Conservation (phyloP, 495 filamentous ascomycete genomes). For the Penicillium paradoxum region DNA sequence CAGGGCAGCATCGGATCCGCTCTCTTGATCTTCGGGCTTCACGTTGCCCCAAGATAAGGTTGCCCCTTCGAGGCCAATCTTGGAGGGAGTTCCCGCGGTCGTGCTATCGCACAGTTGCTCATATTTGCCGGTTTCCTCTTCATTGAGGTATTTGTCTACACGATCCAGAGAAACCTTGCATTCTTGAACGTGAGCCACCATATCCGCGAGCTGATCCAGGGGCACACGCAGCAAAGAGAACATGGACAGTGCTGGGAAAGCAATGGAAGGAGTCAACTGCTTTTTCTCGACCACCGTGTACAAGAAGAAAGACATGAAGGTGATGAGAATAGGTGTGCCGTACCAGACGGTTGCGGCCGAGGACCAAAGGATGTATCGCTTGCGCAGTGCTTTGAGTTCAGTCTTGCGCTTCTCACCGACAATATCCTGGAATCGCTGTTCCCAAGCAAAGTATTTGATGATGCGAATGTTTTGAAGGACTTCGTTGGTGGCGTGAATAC, state of each 20-base stretch:
- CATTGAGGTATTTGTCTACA: conserved; percentile 89
- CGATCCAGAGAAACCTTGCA: conserved; percentile 95
- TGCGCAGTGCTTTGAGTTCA: conserved; percentile 74
- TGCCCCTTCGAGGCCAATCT: conserved; percentile 79
- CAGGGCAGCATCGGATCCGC: conserved; percentile 17
- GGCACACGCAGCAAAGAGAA: conserved; percentile 94
- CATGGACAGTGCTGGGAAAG: conserved; percentile 93
- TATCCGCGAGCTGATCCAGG: conserved; percentile 94
- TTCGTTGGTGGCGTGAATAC: conserved; percentile 96
- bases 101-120: conserved; percentile 68
- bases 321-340: conserved; percentile 90
- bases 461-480: conserved; percentile 96
- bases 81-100: conserved; percentile 52
- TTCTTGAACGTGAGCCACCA: conserved; percentile 98
- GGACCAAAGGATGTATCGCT: conserved; percentile 86
- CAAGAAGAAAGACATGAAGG: conserved; percentile 88
- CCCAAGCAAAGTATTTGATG: conserved; percentile 99
- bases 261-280: conserved; percentile 83
- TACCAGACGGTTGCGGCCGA: conserved; percentile 92
- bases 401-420: conserved; percentile 80
- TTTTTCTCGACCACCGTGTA: conserved; percentile 92
- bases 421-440: conserved; percentile 79
- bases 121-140: conserved; percentile 97
- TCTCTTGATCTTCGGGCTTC: conserved; percentile 30
- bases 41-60: conserved; percentile 81